A percentile compares a stretch with the other conserved stretches of the same genome.
phyloP scores from a whole-genome alignment of 345 rosid species.

The Citrus medica region DNA sequence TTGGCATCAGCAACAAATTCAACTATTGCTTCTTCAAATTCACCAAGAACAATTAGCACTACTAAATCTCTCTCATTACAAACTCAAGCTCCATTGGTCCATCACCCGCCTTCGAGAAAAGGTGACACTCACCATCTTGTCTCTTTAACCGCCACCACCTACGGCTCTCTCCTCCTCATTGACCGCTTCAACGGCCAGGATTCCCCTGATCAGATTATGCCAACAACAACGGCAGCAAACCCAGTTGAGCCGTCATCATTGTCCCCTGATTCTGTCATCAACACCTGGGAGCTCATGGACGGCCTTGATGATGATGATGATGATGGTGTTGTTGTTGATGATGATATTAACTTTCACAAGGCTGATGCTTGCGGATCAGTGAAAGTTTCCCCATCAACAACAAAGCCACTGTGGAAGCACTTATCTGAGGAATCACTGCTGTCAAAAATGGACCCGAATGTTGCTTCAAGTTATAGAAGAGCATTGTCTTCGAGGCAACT shows the following conservation, averaged over 20 bases:
- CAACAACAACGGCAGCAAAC: slow-evolving; percentile 13
- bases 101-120: slow-evolving; percentile 78
- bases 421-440: slow-evolving; percentile 69
- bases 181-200: slow-evolving; percentile 27
- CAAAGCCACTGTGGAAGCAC: slow-evolving; percentile 65
- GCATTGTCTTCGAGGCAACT: slow-evolving; percentile 68
- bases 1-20: slow-evolving; percentile 9
- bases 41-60: slow-evolving; percentile 29
- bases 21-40: slow-evolving; percentile 20
- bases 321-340: not conserved
- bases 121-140: slow-evolving; percentile 93
- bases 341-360: too few species aligned
- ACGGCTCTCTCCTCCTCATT: slow-evolving; percentile 68
- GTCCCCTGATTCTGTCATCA: slow-evolving; percentile 83
- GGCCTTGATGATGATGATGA: slow-evolving; percentile 72
- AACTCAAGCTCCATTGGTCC: slow-evolving; percentile 53
- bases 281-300: slow-evolving; percentile 98
- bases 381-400: slow-evolving; percentile 5
- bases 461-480: slow-evolving; percentile 58
- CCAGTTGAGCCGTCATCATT: slow-evolving; percentile 15
- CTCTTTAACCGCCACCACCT: slow-evolving; percentile 76
- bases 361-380: not conserved
- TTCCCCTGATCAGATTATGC: slow-evolving; percentile 16
- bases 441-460: slow-evolving; percentile 60
- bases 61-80: slow-evolving; percentile 54